Percentiles rank a stretch among this genome's conserved stretches.
Evolutionary conservation across 345 rosid genomes (phyloP).

Genomic region (Camelina neglecta): DNA sequence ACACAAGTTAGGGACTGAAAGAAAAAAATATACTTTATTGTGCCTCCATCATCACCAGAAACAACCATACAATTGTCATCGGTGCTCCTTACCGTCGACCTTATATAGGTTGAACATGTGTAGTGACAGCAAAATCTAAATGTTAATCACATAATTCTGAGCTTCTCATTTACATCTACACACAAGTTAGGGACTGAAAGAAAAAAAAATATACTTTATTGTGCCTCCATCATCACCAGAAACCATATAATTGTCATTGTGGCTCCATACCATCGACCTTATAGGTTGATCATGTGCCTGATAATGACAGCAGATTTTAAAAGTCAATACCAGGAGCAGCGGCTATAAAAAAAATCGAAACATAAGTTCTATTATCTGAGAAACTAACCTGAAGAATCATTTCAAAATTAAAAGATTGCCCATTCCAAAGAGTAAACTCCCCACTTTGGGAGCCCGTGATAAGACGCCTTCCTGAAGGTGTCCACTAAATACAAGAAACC

Average conservation of each 20-base stretch:
- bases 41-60: slow-evolving; percentile 98
- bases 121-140: no score
- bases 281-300: slow-evolving; percentile 99
- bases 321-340: slow-evolving; percentile 16
- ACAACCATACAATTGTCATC: slow-evolving; percentile 98
- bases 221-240: slow-evolving; percentile 99
- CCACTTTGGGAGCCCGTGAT: slow-evolving; percentile 98
- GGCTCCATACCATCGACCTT: slow-evolving; percentile 98
- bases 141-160: no score
- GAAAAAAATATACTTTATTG: slow-evolving; percentile 64
- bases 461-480: slow-evolving; percentile 95
- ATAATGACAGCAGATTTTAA: slow-evolving; percentile 50
- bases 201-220: slow-evolving; percentile 59
- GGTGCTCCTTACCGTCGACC: slow-evolving; percentile 99
- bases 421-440: slow-evolving; percentile 99
- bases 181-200: no score
- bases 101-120: slow-evolving; percentile 59
- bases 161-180: no score
- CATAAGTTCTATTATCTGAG: slow-evolving; percentile 4
- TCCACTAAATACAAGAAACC: slow-evolving; percentile 68
- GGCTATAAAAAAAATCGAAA: background rate
- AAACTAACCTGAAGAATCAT: slow-evolving; percentile 89
- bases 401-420: slow-evolving; percentile 96
- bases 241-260: slow-evolving; percentile 98
- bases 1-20: no score